phyloP scores from a whole-genome alignment of 1,139 yeast genomes.

The Geotrichum aggregatum region DNA sequence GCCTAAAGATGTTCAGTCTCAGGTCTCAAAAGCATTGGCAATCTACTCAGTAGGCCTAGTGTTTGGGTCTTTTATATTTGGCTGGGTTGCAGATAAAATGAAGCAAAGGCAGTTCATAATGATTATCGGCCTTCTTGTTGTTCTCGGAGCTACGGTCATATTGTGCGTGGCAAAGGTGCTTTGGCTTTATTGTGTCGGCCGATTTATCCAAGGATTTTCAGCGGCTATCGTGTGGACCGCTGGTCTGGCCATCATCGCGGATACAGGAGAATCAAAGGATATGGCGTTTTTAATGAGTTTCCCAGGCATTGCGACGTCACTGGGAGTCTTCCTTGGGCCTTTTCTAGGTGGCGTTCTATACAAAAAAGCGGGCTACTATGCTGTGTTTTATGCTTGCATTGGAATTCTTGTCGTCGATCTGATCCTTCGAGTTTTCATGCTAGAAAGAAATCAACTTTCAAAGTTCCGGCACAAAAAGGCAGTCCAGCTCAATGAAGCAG shows the following conservation, averaged over 20 bases:
- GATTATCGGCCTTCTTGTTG: conserved; percentile 35
- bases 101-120: conserved; percentile 32
- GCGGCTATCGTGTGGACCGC: conserved; percentile 41
- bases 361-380: conserved; percentile 36
- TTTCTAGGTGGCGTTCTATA: conserved; percentile 40
- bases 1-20: conserved; percentile 30
- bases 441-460: conserved; percentile 27
- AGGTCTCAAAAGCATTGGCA: conserved; percentile 35
- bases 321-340: conserved; percentile 39
- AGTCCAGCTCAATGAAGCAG: conserved; percentile 10
- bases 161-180: conserved; percentile 33
- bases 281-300: conserved; percentile 35
- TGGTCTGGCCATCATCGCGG: conserved; percentile 40
- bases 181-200: conserved; percentile 35
- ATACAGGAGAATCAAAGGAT: conserved; percentile 30
- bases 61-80: conserved; percentile 35
- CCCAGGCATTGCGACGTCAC: conserved; percentile 35
- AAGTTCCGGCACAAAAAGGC: conserved; percentile 15
- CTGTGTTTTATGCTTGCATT: conserved; percentile 37
- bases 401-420: conserved; percentile 35
- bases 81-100: conserved; percentile 34
- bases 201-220: conserved; percentile 38
- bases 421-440: conserved; percentile 36
- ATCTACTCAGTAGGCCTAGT: conserved; percentile 39
- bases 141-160: conserved; percentile 35